Evolutionary conservation across 2,329 filamentous ascomycete species (phyloP), one percentile per base, ranked within the genome.

Genomic region (Aaosphaeria arxii): DNA sequence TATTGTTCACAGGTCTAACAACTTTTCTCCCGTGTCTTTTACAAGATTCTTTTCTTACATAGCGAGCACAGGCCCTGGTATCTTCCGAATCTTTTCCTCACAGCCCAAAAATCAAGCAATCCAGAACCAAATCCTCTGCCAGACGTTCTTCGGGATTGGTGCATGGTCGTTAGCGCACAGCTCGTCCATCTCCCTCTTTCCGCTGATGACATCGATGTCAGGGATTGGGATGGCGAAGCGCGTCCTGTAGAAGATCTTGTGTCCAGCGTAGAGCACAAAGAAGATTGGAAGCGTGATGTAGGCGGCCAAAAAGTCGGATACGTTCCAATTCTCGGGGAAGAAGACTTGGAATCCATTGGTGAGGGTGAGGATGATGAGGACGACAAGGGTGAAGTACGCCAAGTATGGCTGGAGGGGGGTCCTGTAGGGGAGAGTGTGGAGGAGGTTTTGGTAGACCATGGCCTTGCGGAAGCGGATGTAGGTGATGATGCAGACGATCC

Each of bases 311-410:
- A 81, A 81, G n/a, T 74, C 72, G n/a, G 74, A 60, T 0, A 71
- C 68, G 38, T 53, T 58, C 66, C 76, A 81, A 0, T 68, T 69
- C 45, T 51, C 57, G 9, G 62, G 62, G 32, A 69, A 70, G 51
- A 90, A 90, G 1, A 87, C 86, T 6, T 66, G 61, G 43, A 69
- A 70, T 7, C 66, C 66, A 43, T 67, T 69, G 39, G 65, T 70
- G 24, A 70, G 48, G 1, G 64, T 68, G 29, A 69, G 53, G 1
- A 69, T 42, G 24, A 49, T 51, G 5, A 69, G 44, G 84, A 71
- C 60, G 77, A 81, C 54, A 66, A 71, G 74, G 82, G 81, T 79
- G 11, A 75, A 70, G 54, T 78, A 85, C 0, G 86, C 87, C 9
- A 78, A 80, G 53, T 71, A 77, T 1, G 76, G 77, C 54, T 78